These are phyloP conservation scores for Mortierella sp. DNA, from an alignment of 371 early-diverging fungal species.

Conservation along the genomic window DNA sequence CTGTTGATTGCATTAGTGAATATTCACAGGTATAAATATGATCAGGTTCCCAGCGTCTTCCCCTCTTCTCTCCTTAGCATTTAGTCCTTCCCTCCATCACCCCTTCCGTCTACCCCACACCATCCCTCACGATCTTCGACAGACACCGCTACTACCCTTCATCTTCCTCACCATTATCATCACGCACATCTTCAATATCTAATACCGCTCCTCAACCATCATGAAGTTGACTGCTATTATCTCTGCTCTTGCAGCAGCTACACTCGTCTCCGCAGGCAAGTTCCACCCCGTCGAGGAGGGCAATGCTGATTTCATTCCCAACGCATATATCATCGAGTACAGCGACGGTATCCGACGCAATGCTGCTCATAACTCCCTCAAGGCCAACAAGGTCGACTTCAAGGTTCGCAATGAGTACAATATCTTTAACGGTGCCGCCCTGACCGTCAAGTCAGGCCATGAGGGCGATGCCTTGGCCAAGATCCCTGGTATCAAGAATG, in stretches of 20 bases:
- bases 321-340: slow-evolving; percentile 48
- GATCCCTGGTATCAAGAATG: slow-evolving; percentile 50
- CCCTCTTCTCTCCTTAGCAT: slow-evolving; percentile 14
- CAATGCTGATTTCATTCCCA: slow-evolving; percentile 7
- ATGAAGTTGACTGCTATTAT: slow-evolving; percentile 41
- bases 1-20: slow-evolving; percentile 16
- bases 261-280: slow-evolving; percentile 42
- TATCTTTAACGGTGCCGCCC: slow-evolving; percentile 52
- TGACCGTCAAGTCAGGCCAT: slow-evolving; percentile 39
- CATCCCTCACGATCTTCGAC: neutral
- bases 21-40: slow-evolving; percentile 17
- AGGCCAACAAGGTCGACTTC: slow-evolving; percentile 30
- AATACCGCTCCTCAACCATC: slow-evolving; percentile 3
- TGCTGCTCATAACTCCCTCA: slow-evolving; percentile 19
- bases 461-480: slow-evolving; percentile 35
- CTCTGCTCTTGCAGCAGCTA: slow-evolving; percentile 33
- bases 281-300: slow-evolving; percentile 19
- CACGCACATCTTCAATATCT: slow-evolving; percentile 32
- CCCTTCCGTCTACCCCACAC: slow-evolving; percentile 3
- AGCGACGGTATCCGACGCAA: slow-evolving; percentile 14
- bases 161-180: neutral
- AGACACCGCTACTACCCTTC: neutral
- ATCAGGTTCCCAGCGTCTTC: slow-evolving; percentile 14
- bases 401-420: slow-evolving; percentile 37
- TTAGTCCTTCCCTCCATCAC: slow-evolving; percentile 7